Base-by-base conservation (phyloP, 2,329 filamentous ascomycete genomes). In the Didymosphaeria variabile region DNA sequence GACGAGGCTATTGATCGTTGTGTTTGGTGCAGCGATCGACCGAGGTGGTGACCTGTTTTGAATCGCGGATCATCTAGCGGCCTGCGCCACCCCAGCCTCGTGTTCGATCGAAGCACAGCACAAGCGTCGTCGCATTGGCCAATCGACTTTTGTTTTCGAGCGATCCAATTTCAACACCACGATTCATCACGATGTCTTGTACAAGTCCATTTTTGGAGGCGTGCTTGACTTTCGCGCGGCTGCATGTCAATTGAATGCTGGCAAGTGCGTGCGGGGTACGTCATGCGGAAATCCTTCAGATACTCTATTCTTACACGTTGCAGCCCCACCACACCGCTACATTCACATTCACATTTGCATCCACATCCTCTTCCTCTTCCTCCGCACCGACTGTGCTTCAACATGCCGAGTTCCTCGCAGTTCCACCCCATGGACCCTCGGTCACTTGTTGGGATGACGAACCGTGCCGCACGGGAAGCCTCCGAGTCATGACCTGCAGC, bases 401-500 rank as follows among this genome's bases (percentile, higher is more conserved):
- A 3, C 1, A 13, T 23, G 19, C 15, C n/a, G 42, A 21, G 29
- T 15, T 10, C 13, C 29, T 50, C 29, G 6, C 4, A n/a, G 15
- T 19, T 19, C n/a, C 15, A 8, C 19, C 8, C 15, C 23, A n/a
- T 21, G 6, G 31, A 10, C 12, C 15, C 4, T n/a, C 13, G 13
- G 34, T 6, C 4, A 12, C 15, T 45, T 9, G 31, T 9, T 21
- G 52, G 38, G 19, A 12, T 29, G 8, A 55, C 34, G 17, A 46
- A 19, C 23, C 45, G n/a, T 32, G 23, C 38, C 45, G 45, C 38
- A 32, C 36, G n/a, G 23, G 36, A 44, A 32, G 38, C 21, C 17
- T 17, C 32, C 55, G 55, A 57, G 55, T 50, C 55, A 50, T 42
- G 55, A 32, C 55, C 32, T 32, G 44, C 55, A 57, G 29, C 36